Evolutionary conservation across 1,284 basidiomycete species (phyloP), one percentile per base, ranked within the genome.

Genomic region (Cutaneotrichosporon sp.): DNA sequence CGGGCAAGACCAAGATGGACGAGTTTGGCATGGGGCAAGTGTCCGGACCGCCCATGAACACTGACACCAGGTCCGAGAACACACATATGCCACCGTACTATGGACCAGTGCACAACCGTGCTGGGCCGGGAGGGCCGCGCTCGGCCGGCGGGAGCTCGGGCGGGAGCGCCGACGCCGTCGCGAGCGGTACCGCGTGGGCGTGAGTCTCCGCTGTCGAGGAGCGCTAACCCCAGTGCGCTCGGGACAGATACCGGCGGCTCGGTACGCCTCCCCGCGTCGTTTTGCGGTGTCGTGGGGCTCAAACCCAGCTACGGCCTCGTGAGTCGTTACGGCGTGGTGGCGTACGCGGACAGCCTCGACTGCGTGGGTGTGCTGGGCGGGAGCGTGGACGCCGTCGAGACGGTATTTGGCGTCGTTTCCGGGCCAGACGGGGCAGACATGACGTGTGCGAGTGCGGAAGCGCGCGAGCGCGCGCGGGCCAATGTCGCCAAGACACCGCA

Each of bases 171-270:
- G 77, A 74, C 0, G 77, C 77, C 4, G 78, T 80, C 0, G 74
- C 76, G 0, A 69, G 86, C 4, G 84, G 83, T 0, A 77, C 88
- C 74, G 90, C 87, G 63, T 80, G 84, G 68, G 86, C 83, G 89
- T 93, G 66, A 76, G 87, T 60, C n/a, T 14, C 46, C 12, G 33
- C 23, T 7, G 43, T 35, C 18, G 33, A 8, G 15, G 21, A 30
- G 26, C 26, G 36, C 55, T 52, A 21, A 55, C 52, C 4, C 1
- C 52, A 93, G 91, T 37, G 90, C 94, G 0, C 73, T 98, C 22
- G 90, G 86, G 2, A 94, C 91, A 0, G 94, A 99, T 68, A 98
- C 96, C 0, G 96, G 94, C 7, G 96, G 94, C 0, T 97, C 93
- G 7, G 85, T 88, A 4, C 82, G 94, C 33, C 77, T 98, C 2